Evolutionary conservation across 768 basidiomycete genomes (phyloP).

Genomic region (Boletus rubroflammeus): DNA sequence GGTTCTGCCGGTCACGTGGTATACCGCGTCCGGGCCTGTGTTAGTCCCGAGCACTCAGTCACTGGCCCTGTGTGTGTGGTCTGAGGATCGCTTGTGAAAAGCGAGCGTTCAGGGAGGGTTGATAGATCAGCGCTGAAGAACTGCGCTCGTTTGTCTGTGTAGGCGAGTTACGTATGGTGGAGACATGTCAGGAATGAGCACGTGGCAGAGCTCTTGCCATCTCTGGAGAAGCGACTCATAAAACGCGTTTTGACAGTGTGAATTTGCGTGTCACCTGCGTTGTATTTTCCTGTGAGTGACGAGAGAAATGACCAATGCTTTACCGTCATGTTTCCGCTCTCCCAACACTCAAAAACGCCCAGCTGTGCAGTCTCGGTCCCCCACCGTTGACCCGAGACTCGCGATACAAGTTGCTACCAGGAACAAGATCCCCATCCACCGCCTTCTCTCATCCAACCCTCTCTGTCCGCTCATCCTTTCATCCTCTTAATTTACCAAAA

Average conservation of each 20-base stretch:
- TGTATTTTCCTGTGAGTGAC: constrained; percentile 27
- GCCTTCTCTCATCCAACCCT: constrained; percentile 13
- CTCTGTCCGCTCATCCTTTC: constrained; percentile 1
- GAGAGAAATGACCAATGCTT: constrained; percentile 21
- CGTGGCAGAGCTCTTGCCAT: constrained; percentile 22
- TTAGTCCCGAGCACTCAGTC: neutral
- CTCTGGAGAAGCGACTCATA: constrained; percentile 7
- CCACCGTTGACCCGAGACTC: neutral
- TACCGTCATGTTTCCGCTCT: constrained; percentile 21
- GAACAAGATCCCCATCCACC: constrained; percentile 8
- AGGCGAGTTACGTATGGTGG: constrained; percentile 1
- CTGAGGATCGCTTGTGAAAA: neutral
- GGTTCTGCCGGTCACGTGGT: neutral
- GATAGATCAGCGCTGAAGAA: neutral
- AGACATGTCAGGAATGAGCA: constrained; percentile 8
- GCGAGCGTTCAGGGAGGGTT: neutral
- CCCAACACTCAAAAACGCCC: constrained; percentile 24
- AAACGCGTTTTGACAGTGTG: constrained; percentile 27
- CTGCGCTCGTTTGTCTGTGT: neutral
- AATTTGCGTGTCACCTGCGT: constrained; percentile 23
- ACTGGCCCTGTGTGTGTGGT: constrained; percentile 4
- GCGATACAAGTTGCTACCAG: constrained; percentile 6
- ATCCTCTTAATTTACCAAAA: constrained; percentile 13
- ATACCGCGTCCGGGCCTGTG: neutral
- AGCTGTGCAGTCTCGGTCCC: neutral